Conservation (phyloP, 805 yeast genomes). For the Yamadazyma paraphyllophila region DNA sequence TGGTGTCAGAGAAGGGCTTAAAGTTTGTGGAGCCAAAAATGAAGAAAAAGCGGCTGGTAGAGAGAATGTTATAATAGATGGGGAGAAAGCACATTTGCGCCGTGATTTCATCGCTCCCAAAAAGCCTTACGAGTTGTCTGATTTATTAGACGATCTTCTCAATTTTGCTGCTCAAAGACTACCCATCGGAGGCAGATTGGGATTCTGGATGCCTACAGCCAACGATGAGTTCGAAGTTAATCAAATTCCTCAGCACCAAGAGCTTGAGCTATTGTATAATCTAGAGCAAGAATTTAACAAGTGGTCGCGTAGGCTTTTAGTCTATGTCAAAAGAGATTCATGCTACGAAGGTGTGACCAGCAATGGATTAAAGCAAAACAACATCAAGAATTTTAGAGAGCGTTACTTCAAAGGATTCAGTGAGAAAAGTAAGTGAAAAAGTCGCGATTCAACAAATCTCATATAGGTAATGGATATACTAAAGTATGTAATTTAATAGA, state of each 20-base stretch:
- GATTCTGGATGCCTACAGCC: constrained; percentile 98
- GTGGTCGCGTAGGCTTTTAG: constrained; percentile 88
- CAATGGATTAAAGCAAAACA: constrained; percentile 43
- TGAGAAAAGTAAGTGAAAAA: constrained; percentile 26
- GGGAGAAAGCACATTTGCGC: constrained; percentile 71
- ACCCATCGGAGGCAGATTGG: constrained; percentile 73
- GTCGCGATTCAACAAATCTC: background rate
- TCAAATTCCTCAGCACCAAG: constrained; percentile 74
- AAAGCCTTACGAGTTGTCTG: constrained; percentile 80
- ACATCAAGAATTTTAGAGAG: constrained; percentile 63
- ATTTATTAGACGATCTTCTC: constrained; percentile 74
- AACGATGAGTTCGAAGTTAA: constrained; percentile 75
- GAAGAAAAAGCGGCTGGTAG: constrained; percentile 69
- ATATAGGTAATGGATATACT: constrained; percentile 13
- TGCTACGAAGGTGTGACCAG: constrained; percentile 48
- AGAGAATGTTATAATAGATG: constrained; percentile 72
- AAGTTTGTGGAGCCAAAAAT: constrained; percentile 80
- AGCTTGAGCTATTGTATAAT: constrained; percentile 65
- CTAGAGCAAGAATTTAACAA: constrained; percentile 86
- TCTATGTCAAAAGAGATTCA: constrained; percentile 64
- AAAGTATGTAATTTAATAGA: constrained; percentile 10
- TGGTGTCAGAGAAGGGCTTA: constrained; percentile 93
- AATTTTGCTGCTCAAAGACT: constrained; percentile 69
- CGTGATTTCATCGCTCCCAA: constrained; percentile 90
- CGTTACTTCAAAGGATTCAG: constrained; percentile 72